phyloP scores from a whole-genome alignment of 306 rosid genomes.

The Lathyrus tuberosus region DNA sequence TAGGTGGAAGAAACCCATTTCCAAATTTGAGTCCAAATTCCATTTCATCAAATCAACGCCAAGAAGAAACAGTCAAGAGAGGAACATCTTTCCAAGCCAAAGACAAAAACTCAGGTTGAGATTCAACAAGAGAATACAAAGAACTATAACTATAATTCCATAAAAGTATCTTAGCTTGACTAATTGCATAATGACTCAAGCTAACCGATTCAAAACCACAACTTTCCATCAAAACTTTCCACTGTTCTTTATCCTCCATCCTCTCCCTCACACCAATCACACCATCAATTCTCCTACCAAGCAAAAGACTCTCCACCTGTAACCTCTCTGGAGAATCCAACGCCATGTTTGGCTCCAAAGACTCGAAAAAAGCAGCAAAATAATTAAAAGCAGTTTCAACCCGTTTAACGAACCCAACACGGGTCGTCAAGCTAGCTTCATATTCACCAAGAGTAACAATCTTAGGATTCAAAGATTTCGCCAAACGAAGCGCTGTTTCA shows the following conservation, averaged over 20 bases:
- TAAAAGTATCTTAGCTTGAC: constrained; percentile 79
- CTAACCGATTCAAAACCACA: constrained; percentile 67
- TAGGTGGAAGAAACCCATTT: constrained; percentile 61
- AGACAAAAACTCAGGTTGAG: constrained; percentile 76
- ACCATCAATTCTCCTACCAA: constrained; percentile 66
- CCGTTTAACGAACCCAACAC: constrained; percentile 59
- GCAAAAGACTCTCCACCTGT: constrained; percentile 64
- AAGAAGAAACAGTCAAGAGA: constrained; percentile 79
- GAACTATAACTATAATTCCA: constrained; percentile 77
- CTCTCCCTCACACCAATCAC: constrained; percentile 57
- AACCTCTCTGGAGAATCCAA: constrained; percentile 73
- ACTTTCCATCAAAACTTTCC: constrained; percentile 77
- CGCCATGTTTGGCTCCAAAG: constrained; percentile 71
- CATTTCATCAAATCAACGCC: constrained; percentile 61
- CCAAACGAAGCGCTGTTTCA: constrained; percentile 60
- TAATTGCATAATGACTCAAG: constrained; percentile 82
- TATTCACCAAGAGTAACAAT: constrained; percentile 88
- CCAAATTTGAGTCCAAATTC: constrained; percentile 22
- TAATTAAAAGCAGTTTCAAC: constrained; percentile 70
- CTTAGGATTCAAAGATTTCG: constrained; percentile 72
- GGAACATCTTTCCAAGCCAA: constrained; percentile 89
- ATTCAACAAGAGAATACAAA: constrained; percentile 64
- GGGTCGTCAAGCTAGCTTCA: constrained; percentile 72
- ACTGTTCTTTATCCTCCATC: constrained; percentile 80
- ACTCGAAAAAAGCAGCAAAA: constrained; percentile 77